Evolutionary conservation across 805 yeast species (phyloP), one percentile per base, ranked within the genome.

Genomic region (Yarrowia bubula): DNA sequence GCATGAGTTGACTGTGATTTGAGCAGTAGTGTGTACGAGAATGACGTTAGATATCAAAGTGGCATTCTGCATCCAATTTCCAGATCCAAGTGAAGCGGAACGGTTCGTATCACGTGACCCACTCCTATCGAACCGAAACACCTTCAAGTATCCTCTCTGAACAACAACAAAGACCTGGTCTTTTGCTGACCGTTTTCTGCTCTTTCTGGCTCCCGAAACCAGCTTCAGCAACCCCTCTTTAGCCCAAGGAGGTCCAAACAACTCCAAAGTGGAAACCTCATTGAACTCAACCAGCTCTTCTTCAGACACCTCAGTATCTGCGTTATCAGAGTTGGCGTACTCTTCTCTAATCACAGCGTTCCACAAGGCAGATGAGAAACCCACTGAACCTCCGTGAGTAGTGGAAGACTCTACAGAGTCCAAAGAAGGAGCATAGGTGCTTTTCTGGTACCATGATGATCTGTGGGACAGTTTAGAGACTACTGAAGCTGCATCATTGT

Each of bases 201-300:
- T 66, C 13, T 28, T 55, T 38, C 53, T 67, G 66, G 46, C 65
- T 10, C 18, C 68, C 48, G 14, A 62, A 37, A 69, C 70, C 38
- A 67, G 68, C 42, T 69, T 67, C 69, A 86, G 77, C 42, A 88
- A 72, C 0, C 95, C 92, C 75, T 88, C 92, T 71, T 88, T 86
- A 62, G 86, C 80, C 84, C 90, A 88, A 1, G 95, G 93, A 1
- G 92, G 84, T 1, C 92, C 93, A 58, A 81, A 80, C 48, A 85
- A 77, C 70, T 86, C 91, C 66, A 87, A 76, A 32, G 65, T 37
- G 6, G 57, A 38, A 15, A 48, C 46, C 32, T 47, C 65, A 35
- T 35, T 33, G 64, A 15, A 43, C 43, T 43, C 51, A 8, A 14
- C 17, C 3, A 13, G 10, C 1, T 57, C 63, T 2, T 42, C 63